phyloP scores from a whole-genome alignment of 2,329 filamentous ascomycete species.

The Simplicillium aogashimaense region DNA sequence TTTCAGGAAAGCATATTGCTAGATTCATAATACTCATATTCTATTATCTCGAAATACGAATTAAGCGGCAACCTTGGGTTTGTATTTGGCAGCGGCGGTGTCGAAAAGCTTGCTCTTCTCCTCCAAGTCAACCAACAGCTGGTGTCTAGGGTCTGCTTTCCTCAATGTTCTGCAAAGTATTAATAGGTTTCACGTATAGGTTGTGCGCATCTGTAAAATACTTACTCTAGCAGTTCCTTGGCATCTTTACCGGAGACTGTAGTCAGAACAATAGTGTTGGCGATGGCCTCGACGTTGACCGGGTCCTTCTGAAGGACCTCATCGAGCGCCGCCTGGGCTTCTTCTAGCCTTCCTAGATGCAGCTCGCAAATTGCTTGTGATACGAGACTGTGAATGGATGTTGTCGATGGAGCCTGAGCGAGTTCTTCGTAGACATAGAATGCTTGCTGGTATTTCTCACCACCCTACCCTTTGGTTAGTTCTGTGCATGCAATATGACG shows the following conservation, averaged over 20 bases:
- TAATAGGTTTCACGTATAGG: slow-evolving; percentile 9
- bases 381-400: slow-evolving; percentile 66
- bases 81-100: slow-evolving; percentile 77
- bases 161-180: slow-evolving; percentile 38
- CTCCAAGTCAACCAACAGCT: slow-evolving; percentile 61
- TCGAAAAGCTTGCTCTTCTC: slow-evolving; percentile 83
- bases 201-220: slow-evolving; percentile 8
- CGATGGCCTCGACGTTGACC: slow-evolving; percentile 62
- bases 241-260: slow-evolving; percentile 66
- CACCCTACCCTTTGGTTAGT: slow-evolving; percentile 50
- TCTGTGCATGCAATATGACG: slow-evolving; percentile 5
- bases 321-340: slow-evolving; percentile 78
- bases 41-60: background rate
- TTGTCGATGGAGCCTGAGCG: slow-evolving; percentile 74
- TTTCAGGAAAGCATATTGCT: background rate
- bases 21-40: background rate
- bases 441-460: slow-evolving; percentile 90
- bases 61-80: slow-evolving; percentile 61
- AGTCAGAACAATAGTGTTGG: slow-evolving; percentile 73
- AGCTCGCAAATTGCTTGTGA: slow-evolving; percentile 87
- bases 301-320: slow-evolving; percentile 69
- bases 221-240: slow-evolving; percentile 52
- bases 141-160: slow-evolving; percentile 55
- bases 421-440: slow-evolving; percentile 98
- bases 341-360: slow-evolving; percentile 78